These are phyloP conservation scores for Blastocystis sp. DNA, from an alignment of 352 stramenopile species.

Conservation along the genomic window DNA sequence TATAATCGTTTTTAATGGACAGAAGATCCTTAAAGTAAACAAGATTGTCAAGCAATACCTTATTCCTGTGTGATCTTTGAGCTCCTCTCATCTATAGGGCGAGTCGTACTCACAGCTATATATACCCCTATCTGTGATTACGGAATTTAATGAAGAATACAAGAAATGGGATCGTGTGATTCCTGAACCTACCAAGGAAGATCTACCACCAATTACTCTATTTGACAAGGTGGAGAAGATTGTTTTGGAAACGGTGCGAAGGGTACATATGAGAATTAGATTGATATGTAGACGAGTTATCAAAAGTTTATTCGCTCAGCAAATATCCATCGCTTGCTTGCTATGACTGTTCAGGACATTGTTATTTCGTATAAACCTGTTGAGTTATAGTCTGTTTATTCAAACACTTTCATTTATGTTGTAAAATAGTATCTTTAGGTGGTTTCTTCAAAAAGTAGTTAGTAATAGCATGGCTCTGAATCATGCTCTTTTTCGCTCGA, in stretches of 20 bases:
- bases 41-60: slow-evolving; percentile 49
- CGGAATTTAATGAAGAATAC: not conserved
- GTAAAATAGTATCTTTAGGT: not conserved
- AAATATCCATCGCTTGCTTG: slow-evolving; percentile 13
- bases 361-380: not conserved
- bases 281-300: slow-evolving; percentile 36
- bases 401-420: not conserved
- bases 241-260: slow-evolving; percentile 6
- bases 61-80: not conserved
- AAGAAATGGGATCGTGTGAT: not conserved
- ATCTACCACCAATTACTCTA: slow-evolving; percentile 11
- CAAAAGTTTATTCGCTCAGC: slow-evolving; percentile 51
- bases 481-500: slow-evolving; percentile 11
- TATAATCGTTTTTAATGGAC: not conserved
- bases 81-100: not conserved
- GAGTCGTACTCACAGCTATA: slow-evolving; percentile 37
- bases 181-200: not conserved
- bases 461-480: not conserved
- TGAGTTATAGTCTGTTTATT: slow-evolving; percentile 35
- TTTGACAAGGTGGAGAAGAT: slow-evolving; percentile 36
- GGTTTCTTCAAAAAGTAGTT: slow-evolving; percentile 31
- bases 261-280: not conserved
- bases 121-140: slow-evolving; percentile 10
- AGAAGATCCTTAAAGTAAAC: slow-evolving; percentile 45
- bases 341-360: slow-evolving; percentile 23